These are phyloP conservation scores for Zygnema cylindricum DNA, from an alignment of 139 green algal species.

Conservation along the genomic window DNA sequence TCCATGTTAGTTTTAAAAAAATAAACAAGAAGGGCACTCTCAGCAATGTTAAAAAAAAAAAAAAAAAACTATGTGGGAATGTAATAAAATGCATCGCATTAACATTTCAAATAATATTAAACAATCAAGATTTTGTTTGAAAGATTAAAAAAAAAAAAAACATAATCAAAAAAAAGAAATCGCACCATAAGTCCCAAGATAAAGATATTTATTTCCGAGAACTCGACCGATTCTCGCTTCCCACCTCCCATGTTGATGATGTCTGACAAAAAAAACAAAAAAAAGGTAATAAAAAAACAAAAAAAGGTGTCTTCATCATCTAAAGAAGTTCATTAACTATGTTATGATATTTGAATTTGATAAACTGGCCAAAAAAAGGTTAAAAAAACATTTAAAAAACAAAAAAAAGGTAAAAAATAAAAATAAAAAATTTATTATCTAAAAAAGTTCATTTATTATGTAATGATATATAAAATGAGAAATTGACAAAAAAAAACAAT, in stretches of 20 bases:
- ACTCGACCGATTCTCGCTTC: conserved; percentile 84
- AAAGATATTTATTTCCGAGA: conserved; percentile 72
- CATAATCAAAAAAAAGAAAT: too few relatives aligned
- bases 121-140: too few relatives aligned
- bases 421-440: background rate
- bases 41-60: too few relatives aligned
- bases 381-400: background rate
- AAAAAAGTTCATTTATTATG: background rate
- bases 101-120: too few relatives aligned
- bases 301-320: background rate
- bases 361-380: background rate
- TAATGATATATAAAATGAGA: background rate
- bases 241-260: conserved; percentile 75
- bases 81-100: too few relatives aligned
- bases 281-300: background rate
- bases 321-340: background rate
- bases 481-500: background rate
- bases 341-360: background rate
- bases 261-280: conserved; percentile 10
- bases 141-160: too few relatives aligned
- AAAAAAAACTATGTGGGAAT: too few relatives aligned
- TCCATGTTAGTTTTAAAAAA: too few relatives aligned
- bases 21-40: too few relatives aligned
- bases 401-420: background rate
- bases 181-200: conserved; percentile 75